Base-by-base conservation (phyloP, 352 stramenopile species). In the Pythium phragmiticola region DNA sequence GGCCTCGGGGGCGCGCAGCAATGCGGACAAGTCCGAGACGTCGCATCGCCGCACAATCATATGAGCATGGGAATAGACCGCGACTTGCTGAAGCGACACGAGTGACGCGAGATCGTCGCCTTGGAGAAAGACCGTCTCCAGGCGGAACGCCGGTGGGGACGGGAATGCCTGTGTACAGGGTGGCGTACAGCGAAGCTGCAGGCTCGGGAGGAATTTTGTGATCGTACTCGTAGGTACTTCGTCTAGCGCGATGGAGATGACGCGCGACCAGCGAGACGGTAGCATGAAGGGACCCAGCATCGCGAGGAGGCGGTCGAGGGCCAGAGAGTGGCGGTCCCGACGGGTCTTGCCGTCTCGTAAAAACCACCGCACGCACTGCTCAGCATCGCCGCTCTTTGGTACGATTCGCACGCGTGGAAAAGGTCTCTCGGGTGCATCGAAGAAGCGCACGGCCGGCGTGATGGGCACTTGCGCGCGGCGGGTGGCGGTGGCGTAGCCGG, bases 401-500 rank as follows among this genome's bases (percentile, higher is more conserved):
- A 55, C 26, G 48, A 55, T 14, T 14, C 30, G 48, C 14, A 55
- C 14, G 9, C 28, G 26, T 11, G 30, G 48, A 28, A 55, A 55
- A 4, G 28, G 48, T n/a, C 28, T 57, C 14, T 45, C 33, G 6
- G 50, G 21, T 14, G 49, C 37, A 13, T 47, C 39, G 17, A 60
- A 60, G 37, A 60, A 60, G 4, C 53, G 37, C 23, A 60, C 53
- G 9, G 53, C 34, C 12, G 48, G 36, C 13, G 48, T 55, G 48
- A 55, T 55, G 28, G 48, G 12, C 26, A 12, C 8, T 11, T 50
- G 41, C 7, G 19, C 8, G 19, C 23, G 53, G 14, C 36, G 26
- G 2, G 23, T 39, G 3, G 23, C 7, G 9, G 8, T 16, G 37
- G 3, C 36, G n/a, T 7, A 23, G 34, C 19, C 1, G 17, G 6